A percentile compares a stretch with the other conserved stretches of the same genome.
phyloP scores from a whole-genome alignment of 2,329 filamentous ascomycete species.

The Botrytis aclada region DNA sequence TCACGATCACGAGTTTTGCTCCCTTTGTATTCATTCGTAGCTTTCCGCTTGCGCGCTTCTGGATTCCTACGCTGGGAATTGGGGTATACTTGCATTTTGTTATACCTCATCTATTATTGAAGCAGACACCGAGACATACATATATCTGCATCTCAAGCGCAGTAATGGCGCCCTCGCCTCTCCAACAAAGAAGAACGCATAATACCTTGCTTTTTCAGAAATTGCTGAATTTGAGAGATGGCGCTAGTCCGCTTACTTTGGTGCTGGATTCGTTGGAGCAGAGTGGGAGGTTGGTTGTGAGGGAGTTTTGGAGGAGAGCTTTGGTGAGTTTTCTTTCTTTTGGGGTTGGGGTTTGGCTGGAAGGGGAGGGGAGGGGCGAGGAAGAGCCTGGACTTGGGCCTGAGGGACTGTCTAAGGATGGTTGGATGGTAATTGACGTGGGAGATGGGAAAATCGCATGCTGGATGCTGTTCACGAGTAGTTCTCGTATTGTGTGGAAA shows the following conservation, averaged over 20 bases:
- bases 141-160: too few relatives aligned
- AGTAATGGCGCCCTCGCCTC: slow-evolving; percentile 58
- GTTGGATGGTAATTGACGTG: too few relatives aligned
- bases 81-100: too few relatives aligned
- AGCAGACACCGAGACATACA: too few relatives aligned
- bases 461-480: not conserved
- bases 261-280: slow-evolving; percentile 84
- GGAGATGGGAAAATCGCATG: not conserved
- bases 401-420: not conserved
- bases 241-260: slow-evolving; percentile 81
- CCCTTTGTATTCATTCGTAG: not conserved
- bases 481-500: not conserved
- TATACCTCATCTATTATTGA: too few relatives aligned
- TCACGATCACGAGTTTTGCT: not conserved
- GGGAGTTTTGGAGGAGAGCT: slow-evolving; percentile 72
- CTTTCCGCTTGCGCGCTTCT: too few relatives aligned
- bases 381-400: not conserved
- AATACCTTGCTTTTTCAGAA: slow-evolving; percentile 81
- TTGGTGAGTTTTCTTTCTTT: slow-evolving; percentile 51
- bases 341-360: not conserved
- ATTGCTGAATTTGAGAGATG: slow-evolving; percentile 73
- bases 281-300: slow-evolving; percentile 64
- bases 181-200: slow-evolving; percentile 73
- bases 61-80: too few relatives aligned
- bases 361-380: too few relatives aligned